These are phyloP conservation scores for Plenodomus biglobosus DNA, from an alignment of 2,329 filamentous ascomycete species.

Conservation along the genomic window DNA sequence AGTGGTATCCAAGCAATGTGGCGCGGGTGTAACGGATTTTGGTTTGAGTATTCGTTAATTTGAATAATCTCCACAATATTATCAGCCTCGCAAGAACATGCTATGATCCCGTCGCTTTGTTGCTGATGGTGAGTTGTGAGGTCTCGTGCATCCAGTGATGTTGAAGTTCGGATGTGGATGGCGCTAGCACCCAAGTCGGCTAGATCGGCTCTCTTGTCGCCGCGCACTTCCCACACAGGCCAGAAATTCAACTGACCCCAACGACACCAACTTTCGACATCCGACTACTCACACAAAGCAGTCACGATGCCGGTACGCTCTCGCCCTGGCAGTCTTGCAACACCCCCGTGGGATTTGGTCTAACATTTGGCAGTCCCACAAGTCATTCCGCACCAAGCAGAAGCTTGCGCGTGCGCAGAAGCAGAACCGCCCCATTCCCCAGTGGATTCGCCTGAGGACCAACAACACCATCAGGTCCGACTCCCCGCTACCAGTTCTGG, in stretches of 20 bases:
- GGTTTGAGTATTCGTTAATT: too few species aligned
- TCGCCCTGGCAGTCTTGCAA: constrained; percentile 5
- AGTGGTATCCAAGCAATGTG: too few species aligned
- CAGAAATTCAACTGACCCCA: constrained; percentile 4
- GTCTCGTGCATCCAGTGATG: neutral
- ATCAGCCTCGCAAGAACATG: too few species aligned
- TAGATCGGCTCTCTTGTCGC: constrained; percentile 1
- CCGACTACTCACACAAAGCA: constrained; percentile 36
- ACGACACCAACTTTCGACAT: constrained; percentile 27
- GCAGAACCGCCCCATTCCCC: constrained; percentile 99
- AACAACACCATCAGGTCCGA: constrained; percentile 82
- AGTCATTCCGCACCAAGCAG: constrained; percentile 99
- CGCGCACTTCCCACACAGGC: constrained; percentile 1
- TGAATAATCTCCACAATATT: too few species aligned
- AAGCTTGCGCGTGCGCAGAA: constrained; percentile 99
- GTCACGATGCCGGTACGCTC: constrained; percentile 46
- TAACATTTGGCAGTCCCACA: constrained; percentile 75
- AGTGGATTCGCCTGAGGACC: constrained; percentile 99
- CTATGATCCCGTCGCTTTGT: neutral
- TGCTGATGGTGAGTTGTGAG: neutral
- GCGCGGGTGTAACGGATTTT: too few species aligned
- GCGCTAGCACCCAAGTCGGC: neutral
- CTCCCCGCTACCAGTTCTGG: neutral
- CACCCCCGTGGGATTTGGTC: constrained; percentile 1
- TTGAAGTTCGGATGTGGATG: neutral